Base-by-base conservation (phyloP, 805 yeast species). In the Wickerhamomyces rabaulensis region DNA sequence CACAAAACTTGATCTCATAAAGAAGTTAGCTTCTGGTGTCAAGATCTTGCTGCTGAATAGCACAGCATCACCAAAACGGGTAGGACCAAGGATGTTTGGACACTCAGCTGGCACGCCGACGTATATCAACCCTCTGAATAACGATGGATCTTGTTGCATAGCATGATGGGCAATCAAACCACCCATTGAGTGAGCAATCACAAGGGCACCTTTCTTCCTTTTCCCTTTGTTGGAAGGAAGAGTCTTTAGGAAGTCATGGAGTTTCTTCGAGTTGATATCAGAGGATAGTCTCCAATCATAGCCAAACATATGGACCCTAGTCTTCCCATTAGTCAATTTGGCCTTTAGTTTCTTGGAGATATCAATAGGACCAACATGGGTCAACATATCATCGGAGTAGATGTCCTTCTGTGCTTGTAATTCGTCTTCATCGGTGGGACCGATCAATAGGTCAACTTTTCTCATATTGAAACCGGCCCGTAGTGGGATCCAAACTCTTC, bases 131-230 rank as follows among this genome's bases (percentile, higher is more conserved):
- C 94, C 92, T 50, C 91, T 71, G 56, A 91, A 76, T 39, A 89
- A 63, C 13, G 75, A 66, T 0, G 96, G 90, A 48, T 79, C 75
- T 43, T 69, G 68, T 45, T 84, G 85, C 73, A 91, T 69, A 0
- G 85, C 88, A 46, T 84, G 82, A 60, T 89, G 96, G 0, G 95
- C 80, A 7, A 91, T 75, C 29, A 91, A 61, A 0, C 97, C 97
- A 44, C 97, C 97, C 97, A 91, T 90, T 0, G 96, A 89, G 63
- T 91, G 97, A 0, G 94, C 94, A 44, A 91, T 79, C 1, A 91
- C 79, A 22, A 84, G 66, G 0, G 82, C 75, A 12, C 87, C 89
- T 50, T 76, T 75, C 16, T 79, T 79, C 0, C 76, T 76, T 57
- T 47, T 58, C 56, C 22, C 57, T 10, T 69, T 61, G 40, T 76